Evolutionary conservation across 2,329 filamentous ascomycete genomes (phyloP).

Genomic region (Geosmithia putterillii): DNA sequence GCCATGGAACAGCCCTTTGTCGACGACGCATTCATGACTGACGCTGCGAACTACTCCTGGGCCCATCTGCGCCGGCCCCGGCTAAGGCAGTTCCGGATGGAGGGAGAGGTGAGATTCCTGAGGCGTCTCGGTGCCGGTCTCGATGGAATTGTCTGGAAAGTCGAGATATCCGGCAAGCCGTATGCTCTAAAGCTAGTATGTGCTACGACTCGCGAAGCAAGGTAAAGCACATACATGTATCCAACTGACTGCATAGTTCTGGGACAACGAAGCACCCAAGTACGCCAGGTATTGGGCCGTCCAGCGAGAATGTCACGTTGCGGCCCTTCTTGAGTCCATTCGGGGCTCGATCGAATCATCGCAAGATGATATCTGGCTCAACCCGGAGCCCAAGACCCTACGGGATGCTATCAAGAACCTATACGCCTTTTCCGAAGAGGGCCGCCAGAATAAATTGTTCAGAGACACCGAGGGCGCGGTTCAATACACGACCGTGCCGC

Average conservation of each 20-base stretch:
- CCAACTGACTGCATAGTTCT: constrained; percentile 3
- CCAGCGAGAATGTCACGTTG: constrained; percentile 5
- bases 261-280: constrained; percentile 1
- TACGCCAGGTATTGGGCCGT: constrained; percentile 2
- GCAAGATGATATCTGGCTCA: not conserved
- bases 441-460: not conserved
- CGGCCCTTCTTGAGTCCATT: constrained; percentile 2
- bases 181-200: not conserved
- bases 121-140: not conserved
- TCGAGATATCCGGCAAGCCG: not conserved
- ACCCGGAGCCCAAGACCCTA: not conserved
- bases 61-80: not conserved
- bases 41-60: not conserved
- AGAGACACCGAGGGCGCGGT: not conserved
- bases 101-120: not conserved
- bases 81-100: not conserved
- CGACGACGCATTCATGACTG: not conserved
- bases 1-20: not conserved
- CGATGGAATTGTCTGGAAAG: not conserved
- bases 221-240: not conserved
- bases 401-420: constrained; percentile 1
- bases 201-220: not conserved
- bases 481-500: not conserved
- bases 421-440: constrained; percentile 1
- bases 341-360: not conserved